Evolutionary conservation across 441 rosid species (phyloP), one percentile per base, ranked within the genome.

Genomic region (Hura crepitans): DNA sequence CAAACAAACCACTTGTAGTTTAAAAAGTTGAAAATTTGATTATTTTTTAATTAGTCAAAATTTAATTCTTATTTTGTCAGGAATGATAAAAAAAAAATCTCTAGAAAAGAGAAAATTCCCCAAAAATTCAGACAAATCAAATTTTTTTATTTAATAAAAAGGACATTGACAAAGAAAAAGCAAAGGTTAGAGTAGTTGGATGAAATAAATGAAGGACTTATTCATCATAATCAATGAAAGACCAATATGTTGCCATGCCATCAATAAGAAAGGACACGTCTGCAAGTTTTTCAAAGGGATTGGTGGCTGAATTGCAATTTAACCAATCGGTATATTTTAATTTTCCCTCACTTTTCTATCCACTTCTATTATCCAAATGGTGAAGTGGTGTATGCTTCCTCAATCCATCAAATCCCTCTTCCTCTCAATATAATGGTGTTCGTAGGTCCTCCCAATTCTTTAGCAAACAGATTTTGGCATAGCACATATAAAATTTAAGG

Each of bases 141-240:
- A 63, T n/a, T n/a, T n/a, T n/a, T n/a, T n/a, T n/a, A n/a, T n/a
- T n/a, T n/a, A 22, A 12, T 20, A 37, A 54, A 39, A 30, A 55
- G 27, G 47, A 17, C 37, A 30, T 68, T 75, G 74, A 72, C 35
- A 62, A 45, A 17, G 20, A 62, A 25, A 62, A 55, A 42, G 31
- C 56, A 55, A 37, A 63, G 30, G 25, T 20, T 10, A 3, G 37
- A 59, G 78, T 61, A 3, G 78, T 68, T 76, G 78, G 74, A 1
- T n/a, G 35, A 67, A 67, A 71, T 59, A 45, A 74, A 73, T 62
- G 63, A 74, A 28, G 10, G 54, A 13, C 27, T 58, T 42, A 51
- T 14, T 23, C 46, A 39, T 10, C 35, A 31, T 2, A 0, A 10
- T 31, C 2, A 23, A 37, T 0, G 23, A 37, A 14, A 10, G 69